Conservation (phyloP, 768 basidiomycete species). For the Psilocybe cubensis region DNA sequence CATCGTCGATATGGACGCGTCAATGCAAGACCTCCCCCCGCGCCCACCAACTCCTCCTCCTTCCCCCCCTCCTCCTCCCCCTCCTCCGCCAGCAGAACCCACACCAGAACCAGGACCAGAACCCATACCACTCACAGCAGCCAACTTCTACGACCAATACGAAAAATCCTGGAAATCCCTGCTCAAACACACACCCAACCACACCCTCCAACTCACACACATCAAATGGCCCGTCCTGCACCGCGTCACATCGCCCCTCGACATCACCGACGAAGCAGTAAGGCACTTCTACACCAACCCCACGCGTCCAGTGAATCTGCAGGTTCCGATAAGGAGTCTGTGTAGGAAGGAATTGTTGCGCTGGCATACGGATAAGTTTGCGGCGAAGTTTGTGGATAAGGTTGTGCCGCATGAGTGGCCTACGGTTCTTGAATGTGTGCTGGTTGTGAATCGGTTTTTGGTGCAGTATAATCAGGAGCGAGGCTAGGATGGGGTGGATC, state of each 20-base stretch:
- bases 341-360: constrained; percentile 44
- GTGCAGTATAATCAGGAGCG: constrained; percentile 16
- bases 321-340: no score
- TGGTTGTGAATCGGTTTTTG: constrained; percentile 46
- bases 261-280: constrained; percentile 40
- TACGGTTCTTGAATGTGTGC: constrained; percentile 30
- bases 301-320: constrained; percentile 22
- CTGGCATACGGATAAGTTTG: constrained; percentile 63
- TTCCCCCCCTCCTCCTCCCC: neutral
- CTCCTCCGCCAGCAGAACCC: constrained; percentile 1
- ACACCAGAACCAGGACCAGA: neutral
- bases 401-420: constrained; percentile 35
- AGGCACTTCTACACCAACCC: constrained; percentile 44
- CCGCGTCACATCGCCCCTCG: constrained; percentile 19
- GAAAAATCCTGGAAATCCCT: constrained; percentile 39
- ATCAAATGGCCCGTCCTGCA: constrained; percentile 50
- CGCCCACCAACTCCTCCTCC: neutral
- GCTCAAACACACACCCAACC: constrained; percentile 24
- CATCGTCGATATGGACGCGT: constrained; percentile 9
- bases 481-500: neutral
- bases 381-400: constrained; percentile 35
- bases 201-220: constrained; percentile 28
- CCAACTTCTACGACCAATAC: constrained; percentile 26
- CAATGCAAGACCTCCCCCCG: neutral
- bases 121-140: constrained; percentile 8